Conservation (phyloP, 495 filamentous ascomycete genomes). For the Penicillium malachiteum region DNA sequence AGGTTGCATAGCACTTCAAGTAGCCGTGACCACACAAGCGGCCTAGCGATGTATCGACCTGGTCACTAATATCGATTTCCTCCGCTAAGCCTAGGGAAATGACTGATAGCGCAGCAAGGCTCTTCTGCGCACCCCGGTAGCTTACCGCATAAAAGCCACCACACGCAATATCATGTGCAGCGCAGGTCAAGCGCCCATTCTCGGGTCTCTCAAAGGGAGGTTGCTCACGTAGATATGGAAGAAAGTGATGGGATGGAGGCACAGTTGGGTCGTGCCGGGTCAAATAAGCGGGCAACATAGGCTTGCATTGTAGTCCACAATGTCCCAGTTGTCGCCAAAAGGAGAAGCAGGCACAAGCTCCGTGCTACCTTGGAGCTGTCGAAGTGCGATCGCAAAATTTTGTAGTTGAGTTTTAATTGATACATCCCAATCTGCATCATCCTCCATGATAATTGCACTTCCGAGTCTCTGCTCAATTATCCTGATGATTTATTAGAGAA, state of each 20-base stretch:
- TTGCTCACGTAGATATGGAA: slow-evolving; percentile 19
- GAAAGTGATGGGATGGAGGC: slow-evolving; percentile 16
- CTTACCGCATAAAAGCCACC: slow-evolving; percentile 55
- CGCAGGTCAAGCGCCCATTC: slow-evolving; percentile 47
- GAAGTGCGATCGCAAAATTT: slow-evolving; percentile 42
- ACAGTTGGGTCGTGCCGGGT: slow-evolving; percentile 22
- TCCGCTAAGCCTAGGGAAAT: slow-evolving; percentile 30
- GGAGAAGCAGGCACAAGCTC: slow-evolving; percentile 34
- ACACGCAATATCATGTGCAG: slow-evolving; percentile 48
- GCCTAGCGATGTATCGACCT: slow-evolving; percentile 52
- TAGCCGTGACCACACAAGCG: slow-evolving; percentile 41
- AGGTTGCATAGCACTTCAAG: slow-evolving; percentile 45
- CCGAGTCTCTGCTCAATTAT: slow-evolving; percentile 43
- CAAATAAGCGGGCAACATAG: slow-evolving; percentile 15
- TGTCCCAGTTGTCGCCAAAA: slow-evolving; percentile 59
- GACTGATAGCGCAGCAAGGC: slow-evolving; percentile 47
- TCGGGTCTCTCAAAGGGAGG: slow-evolving; percentile 26
- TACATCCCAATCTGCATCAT: slow-evolving; percentile 58
- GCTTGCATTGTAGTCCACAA: slow-evolving; percentile 34
- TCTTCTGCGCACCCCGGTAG: slow-evolving; percentile 47
- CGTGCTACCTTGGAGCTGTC: slow-evolving; percentile 25
- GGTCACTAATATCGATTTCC: slow-evolving; percentile 26
- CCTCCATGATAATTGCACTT: slow-evolving; percentile 53
- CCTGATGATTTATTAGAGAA: slow-evolving; percentile 7
- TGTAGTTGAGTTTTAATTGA: slow-evolving; percentile 47